phyloP scores from a whole-genome alignment of 106 monocot genomes.

The Vanilla planifolia region DNA sequence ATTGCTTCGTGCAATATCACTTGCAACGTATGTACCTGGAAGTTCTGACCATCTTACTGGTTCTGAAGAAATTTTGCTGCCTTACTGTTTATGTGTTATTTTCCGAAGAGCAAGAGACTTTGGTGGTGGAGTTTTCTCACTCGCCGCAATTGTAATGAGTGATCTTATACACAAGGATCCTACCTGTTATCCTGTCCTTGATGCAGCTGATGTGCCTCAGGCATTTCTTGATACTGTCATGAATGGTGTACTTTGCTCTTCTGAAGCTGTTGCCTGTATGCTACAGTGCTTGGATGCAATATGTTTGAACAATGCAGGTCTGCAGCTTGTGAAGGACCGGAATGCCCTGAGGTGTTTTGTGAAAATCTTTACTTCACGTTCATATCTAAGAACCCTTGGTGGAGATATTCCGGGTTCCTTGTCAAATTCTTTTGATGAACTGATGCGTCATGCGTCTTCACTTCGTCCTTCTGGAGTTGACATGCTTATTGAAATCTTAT shows the following conservation, averaged over 20 bases:
- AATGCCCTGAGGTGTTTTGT: conserved; percentile 72
- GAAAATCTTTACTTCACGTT: conserved; percentile 59
- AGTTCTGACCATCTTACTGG: conserved; percentile 47
- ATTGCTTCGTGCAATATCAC: conserved; percentile 65
- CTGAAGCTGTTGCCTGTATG: conserved; percentile 66
- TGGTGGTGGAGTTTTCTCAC: conserved; percentile 76
- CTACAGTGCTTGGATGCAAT: conserved; percentile 70
- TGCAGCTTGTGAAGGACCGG: conserved; percentile 50
- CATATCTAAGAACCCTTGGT: conserved; percentile 52
- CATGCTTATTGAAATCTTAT: conserved; percentile 65
- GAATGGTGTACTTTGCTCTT: conserved; percentile 39
- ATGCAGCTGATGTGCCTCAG: conserved; percentile 54
- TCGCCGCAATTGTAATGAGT: conserved; percentile 74
- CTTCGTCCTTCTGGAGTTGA: conserved; percentile 63
- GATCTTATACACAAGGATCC: conserved; percentile 90
- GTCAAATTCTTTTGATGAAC: conserved; percentile 69
- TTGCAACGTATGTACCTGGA: conserved; percentile 69
- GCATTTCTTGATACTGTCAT: conserved; percentile 65
- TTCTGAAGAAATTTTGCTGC: conserved; percentile 54
- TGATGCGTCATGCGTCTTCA: conserved; percentile 57
- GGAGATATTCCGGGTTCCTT: conserved; percentile 38
- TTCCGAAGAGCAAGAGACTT: conserved; percentile 69
- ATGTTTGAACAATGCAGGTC: conserved; percentile 61
- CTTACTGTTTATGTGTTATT: conserved; percentile 47
- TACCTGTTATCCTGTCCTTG: conserved; percentile 60